Conservation (phyloP, 2,329 filamentous ascomycete genomes). For the Penicillium sp. region DNA sequence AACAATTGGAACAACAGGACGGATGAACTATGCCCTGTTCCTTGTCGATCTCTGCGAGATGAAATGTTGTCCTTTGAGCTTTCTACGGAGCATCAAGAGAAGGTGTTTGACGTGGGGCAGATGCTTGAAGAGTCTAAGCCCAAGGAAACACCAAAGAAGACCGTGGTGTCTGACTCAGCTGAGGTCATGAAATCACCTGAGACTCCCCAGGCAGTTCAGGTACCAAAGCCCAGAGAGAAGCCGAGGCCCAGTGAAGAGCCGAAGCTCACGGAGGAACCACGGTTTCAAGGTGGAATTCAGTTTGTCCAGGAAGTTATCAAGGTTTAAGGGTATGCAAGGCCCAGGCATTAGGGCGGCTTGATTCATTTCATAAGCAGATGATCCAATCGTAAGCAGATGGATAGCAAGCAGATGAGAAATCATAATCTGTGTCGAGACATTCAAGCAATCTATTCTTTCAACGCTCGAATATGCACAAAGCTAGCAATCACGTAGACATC, state of each 20-base stretch:
- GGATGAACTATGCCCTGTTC: neutral
- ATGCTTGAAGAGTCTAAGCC: neutral
- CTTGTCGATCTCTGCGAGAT: conserved; percentile 9
- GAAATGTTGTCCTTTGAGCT: conserved; percentile 7
- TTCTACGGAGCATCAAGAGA: neutral
- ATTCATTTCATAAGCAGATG: too few relatives aligned
- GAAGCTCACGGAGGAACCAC: neutral
- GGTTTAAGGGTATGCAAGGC: neutral
- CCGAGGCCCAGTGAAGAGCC: neutral
- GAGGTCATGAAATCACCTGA: neutral
- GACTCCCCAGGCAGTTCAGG: neutral
- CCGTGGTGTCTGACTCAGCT: neutral
- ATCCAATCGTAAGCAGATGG: too few relatives aligned
- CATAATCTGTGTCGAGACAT: too few relatives aligned
- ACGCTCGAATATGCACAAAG: neutral
- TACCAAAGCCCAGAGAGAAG: neutral
- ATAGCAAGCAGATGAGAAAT: neutral
- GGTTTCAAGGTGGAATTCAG: neutral
- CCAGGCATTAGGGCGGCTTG: neutral
- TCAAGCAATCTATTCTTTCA: neutral
- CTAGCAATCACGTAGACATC: too few relatives aligned
- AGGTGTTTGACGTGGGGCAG: neutral
- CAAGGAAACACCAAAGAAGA: neutral
- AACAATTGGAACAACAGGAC: neutral
- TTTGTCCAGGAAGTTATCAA: neutral